A percentile compares a stretch with the other conserved stretches of the same genome.
phyloP scores from a whole-genome alignment of 2,329 filamentous ascomycete species.

The Cadophora sp. region DNA sequence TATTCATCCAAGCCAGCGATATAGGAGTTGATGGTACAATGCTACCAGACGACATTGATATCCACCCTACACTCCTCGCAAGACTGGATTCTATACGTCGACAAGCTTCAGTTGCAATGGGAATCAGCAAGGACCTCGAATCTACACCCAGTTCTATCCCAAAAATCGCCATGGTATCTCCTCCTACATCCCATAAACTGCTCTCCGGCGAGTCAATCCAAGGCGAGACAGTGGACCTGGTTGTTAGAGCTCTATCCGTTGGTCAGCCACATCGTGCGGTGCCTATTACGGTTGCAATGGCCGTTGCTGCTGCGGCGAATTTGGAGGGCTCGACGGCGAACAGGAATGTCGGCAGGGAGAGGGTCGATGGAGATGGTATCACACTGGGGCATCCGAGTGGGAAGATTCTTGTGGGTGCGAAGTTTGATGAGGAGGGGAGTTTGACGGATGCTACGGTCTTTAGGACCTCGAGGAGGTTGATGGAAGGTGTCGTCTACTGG shows the following conservation, averaged over 20 bases:
- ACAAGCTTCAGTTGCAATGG: constrained; percentile 66
- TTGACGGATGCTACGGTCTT: constrained; percentile 52
- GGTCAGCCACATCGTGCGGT: constrained; percentile 63
- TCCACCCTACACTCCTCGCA: constrained; percentile 49
- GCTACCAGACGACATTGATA: constrained; percentile 60
- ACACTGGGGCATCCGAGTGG: constrained; percentile 55
- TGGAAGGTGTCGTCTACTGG: constrained; percentile 55
- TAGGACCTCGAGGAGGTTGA: constrained; percentile 54
- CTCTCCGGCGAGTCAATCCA: constrained; percentile 48
- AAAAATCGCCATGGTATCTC: constrained; percentile 65
- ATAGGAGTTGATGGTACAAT: constrained; percentile 57
- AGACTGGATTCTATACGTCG: constrained; percentile 63
- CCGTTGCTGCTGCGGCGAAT: constrained; percentile 54
- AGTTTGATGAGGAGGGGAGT: constrained; percentile 46
- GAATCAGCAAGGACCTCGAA: constrained; percentile 53
- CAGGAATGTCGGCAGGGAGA: constrained; percentile 37
- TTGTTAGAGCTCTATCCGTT: constrained; percentile 59
- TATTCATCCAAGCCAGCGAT: constrained; percentile 64
- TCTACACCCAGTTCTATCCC: constrained; percentile 64
- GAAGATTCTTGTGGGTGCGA: constrained; percentile 50
- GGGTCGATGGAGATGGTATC: constrained; percentile 44
- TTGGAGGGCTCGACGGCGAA: constrained; percentile 50
- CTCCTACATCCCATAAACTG: constrained; percentile 46
- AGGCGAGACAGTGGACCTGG: constrained; percentile 45
- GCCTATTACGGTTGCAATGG: constrained; percentile 60